A percentile compares a stretch with the other conserved stretches of the same genome.
phyloP scores from a whole-genome alignment of 2,329 filamentous ascomycete species.

The Trichoderma citrinoviride region DNA sequence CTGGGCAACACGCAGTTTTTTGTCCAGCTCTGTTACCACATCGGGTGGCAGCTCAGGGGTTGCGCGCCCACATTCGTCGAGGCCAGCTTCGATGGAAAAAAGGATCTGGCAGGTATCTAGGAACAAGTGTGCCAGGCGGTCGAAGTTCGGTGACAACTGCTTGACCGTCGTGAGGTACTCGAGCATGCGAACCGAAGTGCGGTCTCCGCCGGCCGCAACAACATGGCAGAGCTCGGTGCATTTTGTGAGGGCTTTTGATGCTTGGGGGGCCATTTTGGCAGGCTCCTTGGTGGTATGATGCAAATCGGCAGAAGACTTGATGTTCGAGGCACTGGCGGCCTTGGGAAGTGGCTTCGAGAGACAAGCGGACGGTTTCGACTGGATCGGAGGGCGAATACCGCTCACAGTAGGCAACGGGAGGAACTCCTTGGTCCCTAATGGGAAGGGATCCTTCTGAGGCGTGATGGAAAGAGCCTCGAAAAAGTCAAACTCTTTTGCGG shows the following conservation, averaged over 20 bases:
- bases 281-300: not conserved
- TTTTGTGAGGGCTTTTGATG: not conserved
- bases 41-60: slow-evolving; percentile 56
- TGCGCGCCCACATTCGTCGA: slow-evolving; percentile 52
- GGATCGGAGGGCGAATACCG: not conserved
- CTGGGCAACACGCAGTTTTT: slow-evolving; percentile 60
- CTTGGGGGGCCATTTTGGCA: not conserved
- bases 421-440: not conserved
- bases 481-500: slow-evolving; percentile 7
- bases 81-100: slow-evolving; percentile 66
- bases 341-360: not conserved
- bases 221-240: slow-evolving; percentile 8
- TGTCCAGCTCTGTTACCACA: slow-evolving; percentile 61
- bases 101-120: slow-evolving; percentile 65
- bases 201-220: slow-evolving; percentile 1
- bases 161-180: slow-evolving; percentile 61
- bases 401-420: not conserved
- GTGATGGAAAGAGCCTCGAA: slow-evolving; percentile 14
- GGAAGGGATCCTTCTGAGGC: slow-evolving; percentile 11
- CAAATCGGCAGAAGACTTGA: not conserved
- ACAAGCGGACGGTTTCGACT: not conserved
- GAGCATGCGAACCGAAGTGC: slow-evolving; percentile 43
- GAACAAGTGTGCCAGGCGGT: slow-evolving; percentile 61
- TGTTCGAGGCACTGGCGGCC: not conserved
- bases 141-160: slow-evolving; percentile 54